Base-by-base conservation (phyloP, 2,329 filamentous ascomycete species). In the Dryadomyces sulphureus region DNA sequence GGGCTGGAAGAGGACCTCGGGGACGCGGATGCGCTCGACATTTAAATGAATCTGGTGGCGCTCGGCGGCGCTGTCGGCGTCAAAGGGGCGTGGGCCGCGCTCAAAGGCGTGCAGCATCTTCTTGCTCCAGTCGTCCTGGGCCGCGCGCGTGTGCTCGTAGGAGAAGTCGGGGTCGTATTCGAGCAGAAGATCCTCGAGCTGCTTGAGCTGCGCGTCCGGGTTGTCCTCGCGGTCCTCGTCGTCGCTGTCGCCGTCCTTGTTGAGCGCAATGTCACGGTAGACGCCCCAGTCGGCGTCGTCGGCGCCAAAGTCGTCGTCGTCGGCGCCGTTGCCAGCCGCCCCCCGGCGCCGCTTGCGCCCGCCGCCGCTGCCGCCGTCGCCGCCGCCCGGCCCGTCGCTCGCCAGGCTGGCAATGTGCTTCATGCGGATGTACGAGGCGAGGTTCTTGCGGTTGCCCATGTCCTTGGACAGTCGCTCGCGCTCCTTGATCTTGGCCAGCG, bases 221-320 rank as follows among this genome's bases (percentile, higher is more conserved):
- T 96, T 90, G 61, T 90, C 85, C 59, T 96, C 90, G 59, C 94
- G 89, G 43, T 94, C 88, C 56, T 90, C 84, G 50, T 95, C 84
- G 54, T 95, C 89, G 57, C 83, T 86, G 46, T 72, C 72, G 11
- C 75, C 71, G 16, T 76, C 75, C 68, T 80, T 58, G 54, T 72
- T 73, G 7, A 84, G 82, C 43, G 87, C 88, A 1, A 84, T 87
- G 2, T 87, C 85, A 45, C 92, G 81, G 63, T 98, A 98, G 14
- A 98, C 87, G 48, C 87, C 87, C 92, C 92, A 98, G 62, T 98
- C 92, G 48, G 93, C 89, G 58, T 98, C 92, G 61, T 98, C 90
- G 43, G 89, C 89, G 47, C 92, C 92, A 59, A 98, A 98, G 49
- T 86, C 88, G 59, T 98, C 92, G 56, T 98, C 92, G 59, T 14